phyloP scores from a whole-genome alignment of 2,329 filamentous ascomycete species.

The Fusarium cicatricum region DNA sequence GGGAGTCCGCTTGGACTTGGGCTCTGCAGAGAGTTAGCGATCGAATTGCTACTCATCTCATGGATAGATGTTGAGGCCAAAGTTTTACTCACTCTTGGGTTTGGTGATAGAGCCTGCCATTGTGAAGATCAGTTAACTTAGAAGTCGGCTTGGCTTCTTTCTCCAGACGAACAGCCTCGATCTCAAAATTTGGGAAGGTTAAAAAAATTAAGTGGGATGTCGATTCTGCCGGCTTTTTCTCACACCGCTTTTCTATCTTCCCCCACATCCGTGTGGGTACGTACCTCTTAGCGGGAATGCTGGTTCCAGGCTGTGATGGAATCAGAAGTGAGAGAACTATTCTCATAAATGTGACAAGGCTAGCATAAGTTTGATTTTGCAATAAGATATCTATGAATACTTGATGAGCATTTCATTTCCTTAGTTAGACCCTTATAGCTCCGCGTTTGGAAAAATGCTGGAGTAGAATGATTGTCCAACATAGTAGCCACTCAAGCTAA shows the following conservation, averaged over 20 bases:
- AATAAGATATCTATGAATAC: too few species aligned
- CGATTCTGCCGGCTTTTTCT: slow-evolving; percentile 47
- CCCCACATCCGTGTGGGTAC: slow-evolving; percentile 29
- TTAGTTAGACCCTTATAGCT: too few species aligned
- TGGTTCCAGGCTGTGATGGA: not conserved
- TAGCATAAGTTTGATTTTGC: too few species aligned
- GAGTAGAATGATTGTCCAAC: too few species aligned
- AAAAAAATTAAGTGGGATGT: slow-evolving; percentile 52
- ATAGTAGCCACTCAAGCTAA: too few species aligned
- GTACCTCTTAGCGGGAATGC: slow-evolving; percentile 3
- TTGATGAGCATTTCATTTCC: too few species aligned
- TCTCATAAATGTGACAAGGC: too few species aligned
- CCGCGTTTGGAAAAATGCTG: too few species aligned
- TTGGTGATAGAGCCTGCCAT: slow-evolving; percentile 66
- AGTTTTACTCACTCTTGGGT: slow-evolving; percentile 57
- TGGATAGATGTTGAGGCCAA: fast-evolving
- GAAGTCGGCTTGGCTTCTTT: slow-evolving; percentile 28
- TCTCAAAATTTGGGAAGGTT: slow-evolving; percentile 29
- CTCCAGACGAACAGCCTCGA: slow-evolving; percentile 7
- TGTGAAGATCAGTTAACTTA: slow-evolving; percentile 31
- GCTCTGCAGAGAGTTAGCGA: slow-evolving; percentile 65
- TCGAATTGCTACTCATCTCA: not conserved
- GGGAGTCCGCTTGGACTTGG: slow-evolving; percentile 90
- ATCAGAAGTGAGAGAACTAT: too few species aligned
- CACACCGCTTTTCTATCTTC: slow-evolving; percentile 43